phyloP scores from a whole-genome alignment of 2,329 filamentous ascomycete genomes.

The Trichoderma koningiopsis region DNA sequence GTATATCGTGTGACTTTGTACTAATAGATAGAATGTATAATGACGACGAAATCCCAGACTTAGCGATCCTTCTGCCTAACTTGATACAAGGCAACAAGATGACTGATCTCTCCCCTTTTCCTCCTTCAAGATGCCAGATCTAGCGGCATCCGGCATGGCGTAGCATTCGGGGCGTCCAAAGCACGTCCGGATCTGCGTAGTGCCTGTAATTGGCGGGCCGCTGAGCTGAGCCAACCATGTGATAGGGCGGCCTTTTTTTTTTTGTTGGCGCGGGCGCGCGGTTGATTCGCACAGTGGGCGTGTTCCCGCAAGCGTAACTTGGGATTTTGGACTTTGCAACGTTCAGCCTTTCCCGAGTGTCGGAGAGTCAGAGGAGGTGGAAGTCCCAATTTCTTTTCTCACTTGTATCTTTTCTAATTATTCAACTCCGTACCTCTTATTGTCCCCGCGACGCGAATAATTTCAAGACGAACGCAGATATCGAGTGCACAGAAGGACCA shows the following conservation, averaged over 20 bases:
- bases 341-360: not conserved
- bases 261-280: not conserved
- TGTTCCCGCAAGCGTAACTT: slow-evolving; percentile 1
- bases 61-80: not conserved
- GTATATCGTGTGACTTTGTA: not conserved
- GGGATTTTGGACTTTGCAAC: not conserved
- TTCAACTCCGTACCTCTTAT: not conserved
- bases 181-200: slow-evolving; percentile 16
- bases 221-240: slow-evolving; percentile 12
- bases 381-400: not conserved
- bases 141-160: not conserved
- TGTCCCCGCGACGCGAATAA: slow-evolving; percentile 1
- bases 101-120: not conserved
- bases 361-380: not conserved
- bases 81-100: not conserved
- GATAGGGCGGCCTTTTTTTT: slow-evolving; percentile 5
- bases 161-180: not conserved
- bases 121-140: not conserved
- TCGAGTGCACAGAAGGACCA: not conserved
- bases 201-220: not conserved
- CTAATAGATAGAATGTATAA: not conserved
- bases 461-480: not conserved
- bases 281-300: slow-evolving; percentile 5
- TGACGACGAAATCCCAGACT: not conserved
- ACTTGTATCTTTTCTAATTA: not conserved